Evolutionary conservation across 2,329 filamentous ascomycete genomes (phyloP).

Genomic region (Eurotiales sp.): DNA sequence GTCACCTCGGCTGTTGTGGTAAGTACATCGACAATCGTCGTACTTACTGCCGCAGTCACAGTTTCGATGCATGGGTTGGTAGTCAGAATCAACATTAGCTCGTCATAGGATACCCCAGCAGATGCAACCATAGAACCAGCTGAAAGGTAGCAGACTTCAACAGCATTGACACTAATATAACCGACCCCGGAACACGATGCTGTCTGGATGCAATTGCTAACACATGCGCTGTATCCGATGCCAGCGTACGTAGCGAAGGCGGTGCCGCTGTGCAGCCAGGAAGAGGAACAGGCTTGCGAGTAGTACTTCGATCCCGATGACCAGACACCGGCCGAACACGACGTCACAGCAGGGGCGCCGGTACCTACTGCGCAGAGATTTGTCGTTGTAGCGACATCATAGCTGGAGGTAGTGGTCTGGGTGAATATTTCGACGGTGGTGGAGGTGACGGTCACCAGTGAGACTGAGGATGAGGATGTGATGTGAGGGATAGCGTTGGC

Average conservation of each 20-base stretch:
- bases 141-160: neutral
- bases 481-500: neutral
- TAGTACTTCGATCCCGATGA: neutral
- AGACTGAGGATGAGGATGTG: neutral
- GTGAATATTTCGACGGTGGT: neutral
- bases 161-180: neutral
- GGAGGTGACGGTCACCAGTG: neutral
- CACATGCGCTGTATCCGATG: neutral
- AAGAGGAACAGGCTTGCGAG: neutral
- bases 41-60: neutral
- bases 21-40: neutral
- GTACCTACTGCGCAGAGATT: neutral
- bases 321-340: neutral
- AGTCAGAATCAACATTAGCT: neutral
- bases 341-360: neutral
- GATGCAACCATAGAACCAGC: neutral
- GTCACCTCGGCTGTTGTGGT: neutral
- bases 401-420: neutral
- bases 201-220: neutral
- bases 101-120: neutral
- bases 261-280: neutral
- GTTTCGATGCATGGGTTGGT: neutral
- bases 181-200: neutral
- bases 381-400: neutral
- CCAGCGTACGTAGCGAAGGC: neutral